Base-by-base conservation (phyloP, 129 eudicot genomes). In the Centaurea solstitialis region DNA sequence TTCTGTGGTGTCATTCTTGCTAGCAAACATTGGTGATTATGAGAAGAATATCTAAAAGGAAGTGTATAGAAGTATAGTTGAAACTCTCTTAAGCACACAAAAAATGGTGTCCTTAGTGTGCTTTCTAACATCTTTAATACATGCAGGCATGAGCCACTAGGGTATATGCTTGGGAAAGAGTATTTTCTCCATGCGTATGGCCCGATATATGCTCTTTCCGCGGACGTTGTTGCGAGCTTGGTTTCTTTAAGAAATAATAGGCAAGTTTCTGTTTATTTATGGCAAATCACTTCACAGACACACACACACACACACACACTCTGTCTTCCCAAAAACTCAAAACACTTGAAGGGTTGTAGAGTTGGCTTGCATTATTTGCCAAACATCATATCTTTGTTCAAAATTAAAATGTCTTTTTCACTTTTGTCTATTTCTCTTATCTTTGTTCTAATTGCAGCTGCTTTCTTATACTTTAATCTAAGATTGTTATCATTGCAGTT, bases 121-220 rank as follows among this genome's bases (percentile, higher is more conserved):
- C 35, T 30, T 30, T 30, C 5, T 41, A 76, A 66, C 13, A 61
- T 38, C 15, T 53, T 53, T 73, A 57, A 68, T 33, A 62, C 75
- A 68, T 82, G 76, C 91, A 95, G 99, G 99, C 87, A 92, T 74
- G 99, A 95, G 83, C 98, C 98, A 17, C 84, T 91, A 41, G 84
- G 88, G 13, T 59, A 77, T 87, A 83, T 95, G 87, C 88, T 95
- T 82, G 99, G 99, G 76, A 87, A 87, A 81, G 99, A 95, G 84
- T 95, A 95, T 83, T 95, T 95, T 84, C 94, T 95, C 74, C 99
- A 95, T 80, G 98, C 99, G 68, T 95, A 95, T 88, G 99, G 99
- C 86, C 99, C 99, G 18, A 78, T 95, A 74, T 92, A 95, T 87
- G 98, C 98, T 78, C 93, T 95, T 59, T 95, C 98, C 30, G 94